Evolutionary conservation across 148 eudicot genomes (phyloP), one percentile per base, ranked within the genome.

Genomic region (Limonium bicolor): DNA sequence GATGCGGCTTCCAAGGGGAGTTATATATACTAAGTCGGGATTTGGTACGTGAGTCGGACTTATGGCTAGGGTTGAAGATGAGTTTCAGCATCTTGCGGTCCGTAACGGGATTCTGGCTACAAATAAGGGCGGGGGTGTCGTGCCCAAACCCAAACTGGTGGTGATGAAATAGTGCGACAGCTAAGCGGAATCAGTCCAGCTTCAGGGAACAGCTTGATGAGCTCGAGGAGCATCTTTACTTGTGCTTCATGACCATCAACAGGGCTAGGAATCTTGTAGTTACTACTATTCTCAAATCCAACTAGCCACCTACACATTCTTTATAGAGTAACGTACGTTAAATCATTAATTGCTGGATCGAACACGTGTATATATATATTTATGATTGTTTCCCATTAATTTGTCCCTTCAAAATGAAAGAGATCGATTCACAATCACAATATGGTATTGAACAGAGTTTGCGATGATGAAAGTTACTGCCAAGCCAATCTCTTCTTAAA

Each of bases 161-260:
- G n/a, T 23, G 68, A 46, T 15, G 78, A 82, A 72, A 65, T 90
- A 64, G 74, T 55, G 24, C 64, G 79, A 26, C 82, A 71, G 60
- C 51, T 90, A 57, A 72, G 62, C 65, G 51, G 50, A 71, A 67
- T 41, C 73, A 75, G 26, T 31, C 60, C 4, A 69, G 71, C 65
- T 84, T 84, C 27, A 41, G 67, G 13, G 77, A 73, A 49, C 84
- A 80, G 31, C 53, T 90, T 14, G 93, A 90, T 53, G 99, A 90
- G 55, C 54, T 90, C n/a, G 99, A 90, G 63, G 99, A 90, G 43
- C 99, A 84, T 56, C 51, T 90, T 56, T 84, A 84, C 53, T 47
- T 90, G 55, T 90, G 95, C 54, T 73, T 84, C 27, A 80, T 90
- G 87, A 90, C 84, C 16, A 77, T 88, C 29, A 88, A 84, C 39